phyloP scores from a whole-genome alignment of 2,329 filamentous ascomycete species.

The Botrytis porri region DNA sequence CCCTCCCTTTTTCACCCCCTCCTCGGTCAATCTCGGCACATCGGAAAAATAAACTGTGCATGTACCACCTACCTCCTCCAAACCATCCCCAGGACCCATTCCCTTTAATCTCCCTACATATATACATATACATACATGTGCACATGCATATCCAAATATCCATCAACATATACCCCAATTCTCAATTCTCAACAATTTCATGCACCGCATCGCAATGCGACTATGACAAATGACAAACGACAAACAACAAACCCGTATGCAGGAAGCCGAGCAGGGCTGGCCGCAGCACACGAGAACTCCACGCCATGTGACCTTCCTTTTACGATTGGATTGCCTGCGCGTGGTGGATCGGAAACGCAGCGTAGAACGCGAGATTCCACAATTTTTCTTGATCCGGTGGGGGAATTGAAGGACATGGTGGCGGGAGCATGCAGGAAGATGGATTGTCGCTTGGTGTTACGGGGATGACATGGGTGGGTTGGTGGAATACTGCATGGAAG shows the following conservation, averaged over 20 bases:
- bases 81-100: not conserved
- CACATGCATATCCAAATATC: not conserved
- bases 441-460: not conserved
- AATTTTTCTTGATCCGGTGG: conserved; percentile 1
- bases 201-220: not conserved
- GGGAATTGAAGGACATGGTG: not conserved
- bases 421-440: conserved; percentile 7
- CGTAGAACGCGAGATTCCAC: not conserved
- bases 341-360: not conserved
- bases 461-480: not conserved
- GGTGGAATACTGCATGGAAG: not conserved
- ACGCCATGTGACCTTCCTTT: conserved; percentile 14
- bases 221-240: not conserved
- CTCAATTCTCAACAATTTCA: not conserved
- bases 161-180: not conserved
- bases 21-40: not conserved
- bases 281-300: conserved; percentile 16
- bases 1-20: not conserved
- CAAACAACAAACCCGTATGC: not conserved
- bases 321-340: not conserved
- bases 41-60: not conserved
- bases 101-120: not conserved
- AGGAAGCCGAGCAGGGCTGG: not conserved
- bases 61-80: not conserved
- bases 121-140: not conserved